Base-by-base conservation (phyloP, 2,329 filamentous ascomycete genomes). In the Chaetomiaceae sp. region DNA sequence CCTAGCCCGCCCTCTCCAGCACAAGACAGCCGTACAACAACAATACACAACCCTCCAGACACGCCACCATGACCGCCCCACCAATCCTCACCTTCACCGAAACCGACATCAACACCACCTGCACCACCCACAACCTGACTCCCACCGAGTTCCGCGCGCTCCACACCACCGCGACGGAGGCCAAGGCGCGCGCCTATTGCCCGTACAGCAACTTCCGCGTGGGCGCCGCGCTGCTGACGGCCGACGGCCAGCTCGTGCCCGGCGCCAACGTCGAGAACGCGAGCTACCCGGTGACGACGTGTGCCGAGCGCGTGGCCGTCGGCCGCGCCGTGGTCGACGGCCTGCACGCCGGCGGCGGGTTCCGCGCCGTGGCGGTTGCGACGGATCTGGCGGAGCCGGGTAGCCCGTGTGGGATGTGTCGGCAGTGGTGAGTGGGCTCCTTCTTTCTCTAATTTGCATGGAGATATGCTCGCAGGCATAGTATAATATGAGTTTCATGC, bases 231-330 rank as follows among this genome's bases (percentile, higher is more conserved):
- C 68, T 97, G 50, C 80, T 97, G 51, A 75, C 79, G 30, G 61
- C 65, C 10, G 67, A 73, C 24, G 77, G 74, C 3, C 53, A 20
- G 6, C 79, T 74, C 56, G 74, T 89, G 47, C 71, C 76, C 37
- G 93, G 93, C 45, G 89, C 87, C 52, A 95, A 95, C 63, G 81
- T 97, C 51, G 93, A 98, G 70, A 96, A 97, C 63, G 90, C 88
- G 1, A 74, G 85, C 22, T 97, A 95, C 63, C 91, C 93, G 0
- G 90, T 96, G 6, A 88, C 88, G n/a, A 94, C 87, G 3, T 97
- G 93, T 66, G 93, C 93, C 12, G 93, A 98, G 75, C 76, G 91
- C 48, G 87, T 91, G n/a, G 89, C 88, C 2, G 75, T 97, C 55
- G 86, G 80, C 7, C 88, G 82, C 32, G 91, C 91, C 18, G 78